phyloP scores from a whole-genome alignment of 805 yeast genomes.

The Hyphopichia homilentoma region DNA sequence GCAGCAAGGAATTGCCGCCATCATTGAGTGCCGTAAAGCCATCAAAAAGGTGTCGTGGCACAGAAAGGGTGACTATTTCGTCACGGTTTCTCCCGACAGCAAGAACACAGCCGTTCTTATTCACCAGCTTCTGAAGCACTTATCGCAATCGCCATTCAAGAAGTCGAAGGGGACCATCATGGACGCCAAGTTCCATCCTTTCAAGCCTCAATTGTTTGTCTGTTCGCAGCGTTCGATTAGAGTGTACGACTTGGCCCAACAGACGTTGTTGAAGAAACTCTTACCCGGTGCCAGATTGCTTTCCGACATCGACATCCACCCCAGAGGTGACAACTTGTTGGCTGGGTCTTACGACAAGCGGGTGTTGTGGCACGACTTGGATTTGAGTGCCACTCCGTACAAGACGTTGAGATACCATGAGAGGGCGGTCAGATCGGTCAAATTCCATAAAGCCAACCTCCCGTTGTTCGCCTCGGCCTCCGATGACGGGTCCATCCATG shows the following conservation, averaged over 20 bases:
- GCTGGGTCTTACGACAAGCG: slow-evolving; percentile 94
- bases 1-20: slow-evolving; percentile 64
- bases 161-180: slow-evolving; percentile 90
- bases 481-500: slow-evolving; percentile 90
- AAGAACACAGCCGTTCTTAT: slow-evolving; percentile 85
- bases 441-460: slow-evolving; percentile 78
- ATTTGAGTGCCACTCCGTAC: slow-evolving; percentile 83
- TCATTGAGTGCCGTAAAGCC: slow-evolving; percentile 61
- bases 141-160: slow-evolving; percentile 92
- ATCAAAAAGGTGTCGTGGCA: slow-evolving; percentile 92
- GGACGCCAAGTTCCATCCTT: slow-evolving; percentile 97
- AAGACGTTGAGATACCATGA: slow-evolving; percentile 94
- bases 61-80: slow-evolving; percentile 94
- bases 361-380: slow-evolving; percentile 96
- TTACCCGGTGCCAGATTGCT: slow-evolving; percentile 97
- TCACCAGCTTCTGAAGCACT: slow-evolving; percentile 91
- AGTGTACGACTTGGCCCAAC: slow-evolving; percentile 86
- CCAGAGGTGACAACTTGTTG: slow-evolving; percentile 90
- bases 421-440: slow-evolving; percentile 85
- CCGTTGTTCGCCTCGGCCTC: slow-evolving; percentile 94
- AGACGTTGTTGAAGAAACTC: slow-evolving; percentile 75
- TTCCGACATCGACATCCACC: slow-evolving; percentile 87
- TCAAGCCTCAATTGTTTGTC: slow-evolving; percentile 88
- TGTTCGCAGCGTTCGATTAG: slow-evolving; percentile 91
- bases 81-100: slow-evolving; percentile 92